Conservation (phyloP, 192 early-diverging fungal species). For the Piromyces sp. region DNA sequence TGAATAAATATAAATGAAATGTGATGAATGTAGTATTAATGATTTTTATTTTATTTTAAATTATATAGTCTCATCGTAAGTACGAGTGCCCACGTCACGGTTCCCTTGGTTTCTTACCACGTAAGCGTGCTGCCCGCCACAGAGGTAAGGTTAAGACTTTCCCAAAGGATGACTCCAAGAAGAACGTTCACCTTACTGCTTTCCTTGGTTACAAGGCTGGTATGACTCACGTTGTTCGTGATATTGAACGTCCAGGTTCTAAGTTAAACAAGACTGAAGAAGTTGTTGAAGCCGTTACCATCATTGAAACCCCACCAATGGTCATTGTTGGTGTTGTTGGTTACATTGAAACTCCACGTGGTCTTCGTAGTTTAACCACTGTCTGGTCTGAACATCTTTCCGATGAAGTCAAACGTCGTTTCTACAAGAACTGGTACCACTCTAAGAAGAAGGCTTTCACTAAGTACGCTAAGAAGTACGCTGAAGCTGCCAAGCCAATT, state of each 20-base stretch:
- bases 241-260: constrained; percentile 94
- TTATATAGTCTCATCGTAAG: constrained; percentile 69
- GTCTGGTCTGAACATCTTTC: constrained; percentile 98
- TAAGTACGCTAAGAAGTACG: constrained; percentile 96
- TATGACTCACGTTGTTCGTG: constrained; percentile 99
- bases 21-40: not conserved
- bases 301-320: constrained; percentile 95
- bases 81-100: constrained; percentile 13
- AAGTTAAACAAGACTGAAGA: constrained; percentile 99
- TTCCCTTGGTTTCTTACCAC: constrained; percentile 51
- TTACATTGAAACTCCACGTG: constrained; percentile 97
- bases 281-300: constrained; percentile 95
- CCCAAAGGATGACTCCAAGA: constrained; percentile 90
- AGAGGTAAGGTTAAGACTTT: constrained; percentile 96
- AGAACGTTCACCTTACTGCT: constrained; percentile 94
- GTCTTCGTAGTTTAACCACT: constrained; percentile 93
- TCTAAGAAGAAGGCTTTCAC: constrained; percentile 99
- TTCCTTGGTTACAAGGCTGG: constrained; percentile 99
- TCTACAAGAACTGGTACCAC: constrained; percentile 99
- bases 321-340: constrained; percentile 97
- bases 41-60: not conserved
- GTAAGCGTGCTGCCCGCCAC: constrained; percentile 83
- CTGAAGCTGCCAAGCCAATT: constrained; percentile 62
- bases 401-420: constrained; percentile 94
- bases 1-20: not conserved